Evolutionary conservation across 768 basidiomycete genomes (phyloP).

Genomic region (Boletus rubescentipes): DNA sequence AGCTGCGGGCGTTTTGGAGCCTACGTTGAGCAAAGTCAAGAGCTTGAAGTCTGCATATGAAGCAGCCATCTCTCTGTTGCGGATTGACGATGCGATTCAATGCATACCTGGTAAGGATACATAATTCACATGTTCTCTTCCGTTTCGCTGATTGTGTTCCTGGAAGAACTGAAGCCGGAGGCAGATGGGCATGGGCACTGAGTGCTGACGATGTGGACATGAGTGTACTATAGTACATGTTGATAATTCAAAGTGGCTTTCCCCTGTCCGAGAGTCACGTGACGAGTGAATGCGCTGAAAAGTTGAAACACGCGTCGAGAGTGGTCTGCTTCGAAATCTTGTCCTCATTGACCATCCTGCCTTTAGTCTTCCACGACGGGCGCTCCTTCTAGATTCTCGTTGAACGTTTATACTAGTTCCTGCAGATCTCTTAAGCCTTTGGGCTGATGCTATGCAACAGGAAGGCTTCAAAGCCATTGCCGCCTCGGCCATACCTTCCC

Average conservation of each 20-base stretch:
- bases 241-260: neutral
- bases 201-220: constrained; percentile 14
- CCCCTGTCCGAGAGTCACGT: constrained; percentile 25
- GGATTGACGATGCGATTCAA: constrained; percentile 96
- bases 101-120: constrained; percentile 72
- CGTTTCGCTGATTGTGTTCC: constrained; percentile 18
- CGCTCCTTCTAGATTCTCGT: constrained; percentile 3
- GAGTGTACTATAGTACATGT: constrained; percentile 6
- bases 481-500: constrained; percentile 43
- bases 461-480: constrained; percentile 39
- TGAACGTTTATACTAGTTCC: constrained; percentile 19
- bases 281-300: constrained; percentile 17
- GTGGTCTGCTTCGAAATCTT: constrained; percentile 22
- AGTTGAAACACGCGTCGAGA: constrained; percentile 23
- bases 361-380: constrained; percentile 11
- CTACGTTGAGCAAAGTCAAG: constrained; percentile 95
- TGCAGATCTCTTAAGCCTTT: constrained; percentile 30
- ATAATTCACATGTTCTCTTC: constrained; percentile 2
- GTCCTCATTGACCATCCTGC: constrained; percentile 9
- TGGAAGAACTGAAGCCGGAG: constrained; percentile 68
- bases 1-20: constrained; percentile 89
- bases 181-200: constrained; percentile 77
- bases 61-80: constrained; percentile 89
- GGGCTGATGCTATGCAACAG: constrained; percentile 53
- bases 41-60: constrained; percentile 97